phyloP scores from a whole-genome alignment of 768 basidiomycete genomes.

The Suillus discolor region DNA sequence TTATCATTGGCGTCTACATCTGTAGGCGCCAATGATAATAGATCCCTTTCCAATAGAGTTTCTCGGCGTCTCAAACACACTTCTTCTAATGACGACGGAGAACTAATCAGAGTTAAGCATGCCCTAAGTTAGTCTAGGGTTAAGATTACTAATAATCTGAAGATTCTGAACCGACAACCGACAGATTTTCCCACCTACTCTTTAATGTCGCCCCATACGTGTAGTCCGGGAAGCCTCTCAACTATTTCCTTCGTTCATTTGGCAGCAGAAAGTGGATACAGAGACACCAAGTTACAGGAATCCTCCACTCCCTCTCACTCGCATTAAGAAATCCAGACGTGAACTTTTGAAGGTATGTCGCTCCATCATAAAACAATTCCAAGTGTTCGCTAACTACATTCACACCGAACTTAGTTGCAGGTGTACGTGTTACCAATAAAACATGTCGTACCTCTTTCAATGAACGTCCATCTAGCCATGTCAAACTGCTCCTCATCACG shows the following conservation, averaged over 20 bases:
- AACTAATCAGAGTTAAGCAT: too few relatives aligned
- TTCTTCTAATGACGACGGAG: too few relatives aligned
- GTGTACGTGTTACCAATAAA: conserved; percentile 20
- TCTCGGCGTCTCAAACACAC: too few relatives aligned
- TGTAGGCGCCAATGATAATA: too few relatives aligned
- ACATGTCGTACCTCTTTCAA: conserved; percentile 1
- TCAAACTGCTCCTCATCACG: conserved; percentile 26
- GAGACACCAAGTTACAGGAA: conserved; percentile 88
- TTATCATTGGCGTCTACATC: too few relatives aligned
- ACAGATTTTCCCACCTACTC: conserved; percentile 12
- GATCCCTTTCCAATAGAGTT: neutral
- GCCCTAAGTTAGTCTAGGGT: conserved; percentile 21
- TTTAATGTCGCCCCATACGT: conserved; percentile 60
- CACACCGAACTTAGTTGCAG: conserved; percentile 35
- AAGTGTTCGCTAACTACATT: conserved; percentile 9
- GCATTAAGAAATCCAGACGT: conserved; percentile 97
- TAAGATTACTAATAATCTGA: conserved; percentile 22
- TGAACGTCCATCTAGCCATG: conserved; percentile 21
- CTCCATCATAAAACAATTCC: conserved; percentile 6
- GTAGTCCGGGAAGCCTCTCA: conserved; percentile 79
- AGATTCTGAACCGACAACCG: too few relatives aligned
- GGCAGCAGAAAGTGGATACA: conserved; percentile 85
- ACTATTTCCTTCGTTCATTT: conserved; percentile 85
- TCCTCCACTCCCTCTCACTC: conserved; percentile 86
- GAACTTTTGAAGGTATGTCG: conserved; percentile 69